Percentiles rank a stretch among this genome's conserved stretches.
These are phyloP conservation scores for Penicillium sp. DNA, from an alignment of 2,329 filamentous ascomycete genomes.

Conservation along the genomic window DNA sequence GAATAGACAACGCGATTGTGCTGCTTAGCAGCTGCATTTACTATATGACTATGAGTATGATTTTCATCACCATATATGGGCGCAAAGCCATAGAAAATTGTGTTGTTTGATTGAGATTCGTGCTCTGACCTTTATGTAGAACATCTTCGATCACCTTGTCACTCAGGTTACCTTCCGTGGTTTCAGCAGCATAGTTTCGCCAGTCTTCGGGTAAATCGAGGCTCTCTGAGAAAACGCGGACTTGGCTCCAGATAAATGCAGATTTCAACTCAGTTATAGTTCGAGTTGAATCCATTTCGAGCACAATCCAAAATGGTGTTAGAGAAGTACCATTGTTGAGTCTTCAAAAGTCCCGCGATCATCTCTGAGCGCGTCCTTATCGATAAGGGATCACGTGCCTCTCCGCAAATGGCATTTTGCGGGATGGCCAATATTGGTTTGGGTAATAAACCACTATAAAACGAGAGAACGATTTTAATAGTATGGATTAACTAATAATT, in stretches of 20 bases:
- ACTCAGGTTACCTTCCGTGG: conserved; percentile 46
- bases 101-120: not conserved
- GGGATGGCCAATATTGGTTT: not conserved
- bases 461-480: not conserved
- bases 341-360: conserved; percentile 11
- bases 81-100: not conserved
- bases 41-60: conserved; percentile 30
- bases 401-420: not conserved
- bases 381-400: conserved; percentile 9
- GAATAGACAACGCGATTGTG: conserved; percentile 56
- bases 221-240: conserved; percentile 51
- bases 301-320: not conserved
- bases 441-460: not conserved
- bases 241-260: conserved; percentile 51
- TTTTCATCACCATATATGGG: not conserved
- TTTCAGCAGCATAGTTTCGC: conserved; percentile 42
- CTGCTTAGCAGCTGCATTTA: conserved; percentile 52
- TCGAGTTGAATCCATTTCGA: conserved; percentile 37
- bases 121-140: conserved; percentile 48
- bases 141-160: conserved; percentile 52
- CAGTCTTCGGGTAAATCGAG: conserved; percentile 50
- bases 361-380: conserved; percentile 5
- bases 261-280: conserved; percentile 53
- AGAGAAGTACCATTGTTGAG: conserved; percentile 6
- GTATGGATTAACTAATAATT: not conserved